Evolutionary conservation across 2,329 filamentous ascomycete species (phyloP).

Genomic region (Alternaria panax): DNA sequence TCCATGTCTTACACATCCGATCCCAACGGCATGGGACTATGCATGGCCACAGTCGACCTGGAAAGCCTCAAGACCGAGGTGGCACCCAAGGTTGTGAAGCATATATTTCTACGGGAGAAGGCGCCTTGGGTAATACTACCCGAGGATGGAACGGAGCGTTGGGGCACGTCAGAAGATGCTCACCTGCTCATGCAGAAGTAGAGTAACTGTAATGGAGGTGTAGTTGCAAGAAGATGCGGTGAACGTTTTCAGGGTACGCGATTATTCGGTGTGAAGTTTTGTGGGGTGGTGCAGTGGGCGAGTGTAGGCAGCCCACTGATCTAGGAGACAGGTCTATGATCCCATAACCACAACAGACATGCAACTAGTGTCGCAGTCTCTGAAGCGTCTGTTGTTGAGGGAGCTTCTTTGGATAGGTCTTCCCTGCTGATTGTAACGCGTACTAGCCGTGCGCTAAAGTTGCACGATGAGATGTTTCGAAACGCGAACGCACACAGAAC

Average conservation of each 20-base stretch:
- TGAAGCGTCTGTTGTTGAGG: background rate
- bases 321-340: background rate
- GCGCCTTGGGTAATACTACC: slow-evolving; percentile 40
- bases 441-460: slow-evolving; percentile 2
- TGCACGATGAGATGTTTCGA: slow-evolving; percentile 2
- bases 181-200: slow-evolving; percentile 17
- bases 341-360: background rate
- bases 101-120: slow-evolving; percentile 57
- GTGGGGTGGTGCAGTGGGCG: background rate
- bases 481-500: slow-evolving; percentile 3
- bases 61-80: slow-evolving; percentile 43
- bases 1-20: slow-evolving; percentile 53
- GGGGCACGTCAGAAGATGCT: slow-evolving; percentile 28
- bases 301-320: background rate
- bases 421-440: background rate
- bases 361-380: background rate
- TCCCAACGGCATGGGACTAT: slow-evolving; percentile 44
- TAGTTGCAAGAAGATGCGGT: slow-evolving; percentile 4
- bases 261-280: slow-evolving; percentile 6
- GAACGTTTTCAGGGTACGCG: background rate
- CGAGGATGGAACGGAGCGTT: slow-evolving; percentile 39
- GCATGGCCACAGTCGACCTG: slow-evolving; percentile 54
- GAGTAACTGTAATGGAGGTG: background rate
- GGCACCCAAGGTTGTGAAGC: slow-evolving; percentile 40
- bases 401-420: background rate